These are phyloP conservation scores for Pythium apleroticum DNA, from an alignment of 352 stramenopile genomes.

Conservation along the genomic window DNA sequence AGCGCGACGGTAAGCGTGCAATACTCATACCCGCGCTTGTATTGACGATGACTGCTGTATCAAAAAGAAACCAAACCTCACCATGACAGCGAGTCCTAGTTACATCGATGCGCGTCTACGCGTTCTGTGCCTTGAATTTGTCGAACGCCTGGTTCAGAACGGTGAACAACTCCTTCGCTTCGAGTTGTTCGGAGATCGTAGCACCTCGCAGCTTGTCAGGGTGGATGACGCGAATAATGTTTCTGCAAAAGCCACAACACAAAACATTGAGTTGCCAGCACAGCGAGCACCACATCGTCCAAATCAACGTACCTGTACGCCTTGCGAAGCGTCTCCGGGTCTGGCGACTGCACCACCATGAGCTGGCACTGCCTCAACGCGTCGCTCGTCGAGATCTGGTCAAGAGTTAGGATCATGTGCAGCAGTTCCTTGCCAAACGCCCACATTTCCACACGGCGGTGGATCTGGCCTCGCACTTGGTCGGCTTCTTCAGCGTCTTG, in stretches of 20 bases:
- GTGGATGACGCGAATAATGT: constrained; percentile 86
- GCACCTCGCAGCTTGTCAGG: constrained; percentile 83
- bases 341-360: constrained; percentile 75
- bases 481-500: constrained; percentile 80
- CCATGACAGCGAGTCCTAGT: too few species aligned
- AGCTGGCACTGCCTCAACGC: constrained; percentile 73
- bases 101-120: constrained; percentile 11
- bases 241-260: constrained; percentile 32
- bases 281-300: not conserved
- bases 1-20: not conserved
- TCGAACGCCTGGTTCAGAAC: constrained; percentile 89
- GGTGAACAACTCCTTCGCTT: constrained; percentile 87
- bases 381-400: constrained; percentile 75
- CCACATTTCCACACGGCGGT: constrained; percentile 79
- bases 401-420: constrained; percentile 84
- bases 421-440: constrained; percentile 80
- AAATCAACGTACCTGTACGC: constrained; percentile 53
- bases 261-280: not conserved
- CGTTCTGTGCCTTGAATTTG: constrained; percentile 57
- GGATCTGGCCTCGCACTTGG: constrained; percentile 71
- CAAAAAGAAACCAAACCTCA: not conserved
- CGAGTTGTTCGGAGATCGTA: constrained; percentile 75
- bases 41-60: constrained; percentile 3
- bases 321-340: constrained; percentile 82
- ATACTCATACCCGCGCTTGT: constrained; percentile 10